These are phyloP conservation scores for Persicaria tinctoria DNA, from an alignment of 148 eudicot species.

Conservation along the genomic window DNA sequence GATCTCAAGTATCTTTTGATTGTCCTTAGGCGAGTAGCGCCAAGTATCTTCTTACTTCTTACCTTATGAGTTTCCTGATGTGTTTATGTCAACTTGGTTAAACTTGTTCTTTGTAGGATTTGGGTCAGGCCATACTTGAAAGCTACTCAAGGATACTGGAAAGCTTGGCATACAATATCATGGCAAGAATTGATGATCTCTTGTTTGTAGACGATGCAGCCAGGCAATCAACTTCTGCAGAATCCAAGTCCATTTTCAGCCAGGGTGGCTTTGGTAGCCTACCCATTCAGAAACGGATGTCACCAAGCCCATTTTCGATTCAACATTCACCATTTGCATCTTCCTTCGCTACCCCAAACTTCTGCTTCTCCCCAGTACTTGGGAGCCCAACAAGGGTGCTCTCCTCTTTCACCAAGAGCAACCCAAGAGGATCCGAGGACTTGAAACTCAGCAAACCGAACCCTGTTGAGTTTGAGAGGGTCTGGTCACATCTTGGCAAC, in stretches of 20 bases:
- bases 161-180: slow-evolving; percentile 40
- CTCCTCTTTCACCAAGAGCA: slow-evolving; percentile 24
- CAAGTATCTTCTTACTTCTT: too few species aligned
- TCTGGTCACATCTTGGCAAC: slow-evolving; percentile 45
- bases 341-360: slow-evolving; percentile 83
- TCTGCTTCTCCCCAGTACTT: slow-evolving; percentile 68
- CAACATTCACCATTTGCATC: slow-evolving; percentile 76
- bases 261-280: slow-evolving; percentile 67
- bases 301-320: slow-evolving; percentile 88
- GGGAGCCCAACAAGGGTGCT: slow-evolving; percentile 34
- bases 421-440: slow-evolving; percentile 16
- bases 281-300: slow-evolving; percentile 74
- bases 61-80: too few species aligned
- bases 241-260: slow-evolving; percentile 37
- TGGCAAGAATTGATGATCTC: slow-evolving; percentile 40
- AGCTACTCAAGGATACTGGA: slow-evolving; percentile 46
- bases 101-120: slow-evolving; percentile 23
- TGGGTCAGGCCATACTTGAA: slow-evolving; percentile 48
- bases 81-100: neutral
- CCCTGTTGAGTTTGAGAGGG: slow-evolving; percentile 35
- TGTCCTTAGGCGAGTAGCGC: neutral
- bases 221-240: slow-evolving; percentile 40
- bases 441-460: slow-evolving; percentile 25
- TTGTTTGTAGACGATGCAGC: slow-evolving; percentile 71
- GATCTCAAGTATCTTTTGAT: neutral